Base-by-base conservation (phyloP, 2,329 filamentous ascomycete species). In the Neofusicoccum laricinum region DNA sequence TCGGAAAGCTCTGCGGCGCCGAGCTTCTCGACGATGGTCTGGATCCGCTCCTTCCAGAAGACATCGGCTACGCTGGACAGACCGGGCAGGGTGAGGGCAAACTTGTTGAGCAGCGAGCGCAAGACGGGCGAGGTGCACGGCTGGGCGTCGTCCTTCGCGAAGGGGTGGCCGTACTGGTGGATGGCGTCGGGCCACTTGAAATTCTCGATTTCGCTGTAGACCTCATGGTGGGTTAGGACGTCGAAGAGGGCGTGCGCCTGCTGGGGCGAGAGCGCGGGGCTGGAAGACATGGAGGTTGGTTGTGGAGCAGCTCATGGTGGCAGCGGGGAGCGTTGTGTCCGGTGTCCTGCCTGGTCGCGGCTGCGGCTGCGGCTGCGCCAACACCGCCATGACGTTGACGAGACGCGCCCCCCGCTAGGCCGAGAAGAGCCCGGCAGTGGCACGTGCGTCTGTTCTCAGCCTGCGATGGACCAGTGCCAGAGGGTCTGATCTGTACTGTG, bases 1-100 rank as follows among this genome's bases (percentile, higher is more conserved):
- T 94, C 91, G 1, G 89, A 92, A 36, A 94, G 79, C 58, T 91
- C 86, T 1, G 87, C 89, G 36, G 87, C 83, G 8, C 84, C 87
- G 62, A 94, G 68, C 58, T 73, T 73, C 57, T 69, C 70, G 4
- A 78, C 69, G 46, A 78, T 67, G 14, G 69, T 66, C 61, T 70
- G 68, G 21, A 76, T 69, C 79, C 70, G 86, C 82, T 69, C 72
- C 64, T 75, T 70, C 75, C 76, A 78, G 61, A 77, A 77, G 17
- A 68, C 68, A n/a, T 66, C 72, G 0, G 86, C 82, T 2, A 94
- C 79, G 65, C 88, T 84, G 58, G 82, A 82, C 43, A 92, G 75
- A 0, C 88, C 90, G 0, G 91, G 91, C 19, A 92, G 80, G 1
- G 82, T 82, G 50, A 93, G 79, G 30, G 88, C 77, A 67, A 92